These are phyloP conservation scores for Pichia sp. DNA, from an alignment of 1,139 yeast genomes.

Conservation along the genomic window DNA sequence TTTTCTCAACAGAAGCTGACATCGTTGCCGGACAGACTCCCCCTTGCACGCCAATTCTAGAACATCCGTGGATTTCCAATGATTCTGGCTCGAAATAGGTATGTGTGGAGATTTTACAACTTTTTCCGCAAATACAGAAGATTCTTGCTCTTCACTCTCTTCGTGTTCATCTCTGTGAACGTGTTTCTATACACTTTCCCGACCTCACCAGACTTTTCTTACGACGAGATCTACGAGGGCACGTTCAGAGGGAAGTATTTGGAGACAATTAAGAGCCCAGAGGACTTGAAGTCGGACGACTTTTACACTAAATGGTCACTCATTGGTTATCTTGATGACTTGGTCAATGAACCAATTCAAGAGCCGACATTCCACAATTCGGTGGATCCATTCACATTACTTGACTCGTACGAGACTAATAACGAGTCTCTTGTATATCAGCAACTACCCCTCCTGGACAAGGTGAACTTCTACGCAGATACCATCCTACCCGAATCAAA, in stretches of 20 bases:
- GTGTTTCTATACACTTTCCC: neutral
- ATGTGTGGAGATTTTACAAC: slow-evolving; percentile 2
- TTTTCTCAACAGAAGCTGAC: neutral
- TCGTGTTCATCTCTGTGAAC: slow-evolving; percentile 2
- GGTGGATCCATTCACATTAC: slow-evolving; percentile 23
- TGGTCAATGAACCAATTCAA: slow-evolving; percentile 30
- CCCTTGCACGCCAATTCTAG: no score
- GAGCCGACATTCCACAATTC: slow-evolving; percentile 21
- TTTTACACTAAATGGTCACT: slow-evolving; percentile 27
- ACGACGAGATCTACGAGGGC: slow-evolving; percentile 28
- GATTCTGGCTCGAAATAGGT: slow-evolving; percentile 7
- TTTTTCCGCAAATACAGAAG: slow-evolving; percentile 7
- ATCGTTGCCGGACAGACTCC: no score
- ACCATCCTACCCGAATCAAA: slow-evolving; percentile 23
- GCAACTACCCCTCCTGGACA: slow-evolving; percentile 17
- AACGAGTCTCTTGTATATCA: slow-evolving; percentile 21
- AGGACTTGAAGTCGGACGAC: slow-evolving; percentile 25
- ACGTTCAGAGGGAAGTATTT: slow-evolving; percentile 30
- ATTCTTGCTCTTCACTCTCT: neutral
- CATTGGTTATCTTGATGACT: slow-evolving; percentile 28
- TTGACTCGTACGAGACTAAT: slow-evolving; percentile 17
- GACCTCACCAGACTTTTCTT: slow-evolving; percentile 13
- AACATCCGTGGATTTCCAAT: neutral
- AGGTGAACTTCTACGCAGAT: slow-evolving; percentile 21
- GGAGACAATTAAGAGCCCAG: slow-evolving; percentile 20